Evolutionary conservation across 1,284 basidiomycete species (phyloP), one percentile per base, ranked within the genome.

Genomic region (Microbotryomycetes sp.): DNA sequence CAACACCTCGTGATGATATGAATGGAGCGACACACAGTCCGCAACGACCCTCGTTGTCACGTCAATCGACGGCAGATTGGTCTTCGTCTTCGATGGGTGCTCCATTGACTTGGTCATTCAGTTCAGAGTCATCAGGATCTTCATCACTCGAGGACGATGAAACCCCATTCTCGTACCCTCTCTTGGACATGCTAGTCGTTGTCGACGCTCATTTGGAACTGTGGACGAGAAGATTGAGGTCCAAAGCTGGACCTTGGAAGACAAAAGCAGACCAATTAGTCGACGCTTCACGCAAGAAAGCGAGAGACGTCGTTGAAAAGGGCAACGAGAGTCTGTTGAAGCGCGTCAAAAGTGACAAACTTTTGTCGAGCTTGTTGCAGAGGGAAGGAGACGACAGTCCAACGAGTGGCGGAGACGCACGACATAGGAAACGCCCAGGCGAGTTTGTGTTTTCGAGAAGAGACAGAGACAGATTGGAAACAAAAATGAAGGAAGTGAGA

Each of bases 161-260:
- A 42, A 42, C 36, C 19, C 36, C 36, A 42, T 42, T 42, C 36
- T 42, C 36, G 36, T 42, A 42, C 36, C 36, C 62, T 3, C 56
- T 72, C 23, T 63, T 70, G 46, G 69, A 70, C 54, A 36, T 67
- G 5, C 56, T 72, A 48, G 65, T 67, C 48, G 62, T 69, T 32
- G 30, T 72, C 30, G 71, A 72, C 54, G 65, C 69, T 16, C 69
- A 72, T 45, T 49, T 66, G 36, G 69, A 72, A 25, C 63, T 70
- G 9, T 65, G 66, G 54, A 68, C 67, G 14, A 36, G 69, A 7
- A 59, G 64, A 2, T 49, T 72, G 23, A 59, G 68, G 16, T 53
- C 63, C 28, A 68, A 66, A 47, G 58, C 53, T 47, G 61, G 22
- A 22, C 26, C 26, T 49, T 57, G 55, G 48, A 28, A 47, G 12